Conservation (phyloP, 108 stramenopile species). For the Nannochloropsis oceanica region DNA sequence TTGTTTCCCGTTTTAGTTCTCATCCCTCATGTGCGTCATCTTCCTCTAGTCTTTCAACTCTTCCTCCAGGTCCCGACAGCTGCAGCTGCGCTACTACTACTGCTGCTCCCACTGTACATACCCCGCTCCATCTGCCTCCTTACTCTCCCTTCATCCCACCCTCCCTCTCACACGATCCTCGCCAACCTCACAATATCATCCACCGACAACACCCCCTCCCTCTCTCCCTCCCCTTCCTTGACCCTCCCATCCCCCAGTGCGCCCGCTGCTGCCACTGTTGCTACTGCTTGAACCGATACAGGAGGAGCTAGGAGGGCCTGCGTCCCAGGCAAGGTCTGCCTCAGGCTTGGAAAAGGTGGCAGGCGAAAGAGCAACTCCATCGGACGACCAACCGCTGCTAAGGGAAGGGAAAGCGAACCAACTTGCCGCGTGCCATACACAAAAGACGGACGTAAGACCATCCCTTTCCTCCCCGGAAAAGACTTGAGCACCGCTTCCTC, state of each 20-base stretch:
- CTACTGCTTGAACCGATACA: constrained; percentile 24
- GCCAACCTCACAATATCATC: constrained; percentile 19
- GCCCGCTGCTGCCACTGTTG: constrained; percentile 22
- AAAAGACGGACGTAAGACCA: constrained; percentile 51
- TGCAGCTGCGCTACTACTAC: no score
- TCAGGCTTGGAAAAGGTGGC: constrained; percentile 4
- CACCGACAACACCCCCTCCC: constrained; percentile 5
- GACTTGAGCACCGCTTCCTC: constrained; percentile 38
- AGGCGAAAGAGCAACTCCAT: constrained; percentile 17
- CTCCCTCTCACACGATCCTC: background rate
- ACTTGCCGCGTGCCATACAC: constrained; percentile 45
- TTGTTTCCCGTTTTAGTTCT: no score
- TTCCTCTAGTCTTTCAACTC: no score
- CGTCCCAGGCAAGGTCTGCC: constrained; percentile 12
- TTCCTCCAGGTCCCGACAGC: no score
- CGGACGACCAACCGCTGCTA: constrained; percentile 7
- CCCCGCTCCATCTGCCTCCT: background rate
- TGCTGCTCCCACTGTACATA: no score
- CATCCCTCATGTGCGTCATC: no score
- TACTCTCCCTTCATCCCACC: background rate
- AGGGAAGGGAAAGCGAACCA: constrained; percentile 21
- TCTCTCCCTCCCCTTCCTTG: background rate
- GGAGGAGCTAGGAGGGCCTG: constrained; percentile 32
- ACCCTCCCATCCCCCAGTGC: constrained; percentile 5
- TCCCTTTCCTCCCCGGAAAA: constrained; percentile 16